Base-by-base conservation (phyloP, 306 rosid genomes). In the Purshia tridentata region DNA sequence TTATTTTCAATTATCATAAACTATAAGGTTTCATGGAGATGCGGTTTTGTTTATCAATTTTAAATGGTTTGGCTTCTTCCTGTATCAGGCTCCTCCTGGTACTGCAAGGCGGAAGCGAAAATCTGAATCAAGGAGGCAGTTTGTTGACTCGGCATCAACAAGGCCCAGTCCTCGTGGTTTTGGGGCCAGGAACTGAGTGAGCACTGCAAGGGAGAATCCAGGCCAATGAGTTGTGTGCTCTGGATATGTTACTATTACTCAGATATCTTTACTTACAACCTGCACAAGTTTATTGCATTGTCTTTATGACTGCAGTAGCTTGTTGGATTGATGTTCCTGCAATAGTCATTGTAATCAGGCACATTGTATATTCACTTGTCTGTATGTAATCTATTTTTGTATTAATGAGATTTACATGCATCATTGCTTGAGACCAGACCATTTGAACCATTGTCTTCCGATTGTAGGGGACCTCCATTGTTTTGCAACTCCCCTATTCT, bases 101-200 rank as follows among this genome's bases (percentile, higher is more conserved):
- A 94, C 97, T 44, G 92, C 98, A 42, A 86, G 99, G 88, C 90
- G 99, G 78, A 90, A 87, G 78, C 91, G 78, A 82, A 84, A 76
- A 76, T 81, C 89, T 2, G 89, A 80, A 57, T 77, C 90, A n/a
- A 83, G 83, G 77, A 89, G 67, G 70, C 82, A 73, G 81, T 84
- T 91, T 50, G 85, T 59, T 9, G 88, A 84, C 72, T 72, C 92
- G 0, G 65, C 84, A 75, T 48, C 90, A 69, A 87, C 90, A 72
- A 87, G 95, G 86, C 95, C 96, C 29, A 50, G 83, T 72, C 95
- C 97, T 72, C 90, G 95, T 56, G 99, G 97, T 62, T 91, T 94
- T 54, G 99, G 97, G 81, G 77, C 82, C 42, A 80, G 89, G 81
- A 87, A 81, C 78, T 90, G 82, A 84, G 53, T n/a, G 67, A 6